These are phyloP conservation scores for Labyrinthula sp. DNA, from an alignment of 352 stramenopile species.

Conservation along the genomic window DNA sequence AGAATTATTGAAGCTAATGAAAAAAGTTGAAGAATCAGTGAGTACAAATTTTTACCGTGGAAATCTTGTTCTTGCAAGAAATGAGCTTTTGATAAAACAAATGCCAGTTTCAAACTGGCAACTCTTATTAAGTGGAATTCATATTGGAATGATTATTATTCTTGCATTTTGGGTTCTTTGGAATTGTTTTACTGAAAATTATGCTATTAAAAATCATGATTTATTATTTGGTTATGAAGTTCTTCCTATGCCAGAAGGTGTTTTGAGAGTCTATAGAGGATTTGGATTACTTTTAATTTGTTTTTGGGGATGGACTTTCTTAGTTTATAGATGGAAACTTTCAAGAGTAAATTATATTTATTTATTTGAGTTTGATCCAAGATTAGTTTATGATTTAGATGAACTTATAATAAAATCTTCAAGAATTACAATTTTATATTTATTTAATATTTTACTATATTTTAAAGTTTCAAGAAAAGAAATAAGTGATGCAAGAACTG, in stretches of 20 bases:
- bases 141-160: slow-evolving; percentile 50
- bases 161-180: slow-evolving; percentile 70
- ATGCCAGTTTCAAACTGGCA: slow-evolving; percentile 38
- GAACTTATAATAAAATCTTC: slow-evolving; percentile 41
- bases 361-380: slow-evolving; percentile 74
- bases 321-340: slow-evolving; percentile 68
- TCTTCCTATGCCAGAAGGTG: slow-evolving; percentile 21
- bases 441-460: slow-evolving; percentile 30
- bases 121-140: slow-evolving; percentile 40
- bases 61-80: slow-evolving; percentile 44
- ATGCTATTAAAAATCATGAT: too few relatives aligned
- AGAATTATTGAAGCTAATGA: slow-evolving; percentile 18
- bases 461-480: slow-evolving; percentile 12
- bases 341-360: slow-evolving; percentile 73
- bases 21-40: slow-evolving; percentile 39
- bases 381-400: slow-evolving; percentile 35
- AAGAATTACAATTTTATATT: slow-evolving; percentile 22
- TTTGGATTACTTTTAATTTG: slow-evolving; percentile 75
- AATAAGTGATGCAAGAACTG: not conserved
- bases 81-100: slow-evolving; percentile 49
- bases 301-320: slow-evolving; percentile 78
- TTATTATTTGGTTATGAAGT: too few relatives aligned
- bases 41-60: slow-evolving; percentile 48
- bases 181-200: slow-evolving; percentile 43
- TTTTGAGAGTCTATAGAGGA: slow-evolving; percentile 77